These are phyloP conservation scores for Chlorella sp. DNA, from an alignment of 139 green algal genomes.

Conservation along the genomic window DNA sequence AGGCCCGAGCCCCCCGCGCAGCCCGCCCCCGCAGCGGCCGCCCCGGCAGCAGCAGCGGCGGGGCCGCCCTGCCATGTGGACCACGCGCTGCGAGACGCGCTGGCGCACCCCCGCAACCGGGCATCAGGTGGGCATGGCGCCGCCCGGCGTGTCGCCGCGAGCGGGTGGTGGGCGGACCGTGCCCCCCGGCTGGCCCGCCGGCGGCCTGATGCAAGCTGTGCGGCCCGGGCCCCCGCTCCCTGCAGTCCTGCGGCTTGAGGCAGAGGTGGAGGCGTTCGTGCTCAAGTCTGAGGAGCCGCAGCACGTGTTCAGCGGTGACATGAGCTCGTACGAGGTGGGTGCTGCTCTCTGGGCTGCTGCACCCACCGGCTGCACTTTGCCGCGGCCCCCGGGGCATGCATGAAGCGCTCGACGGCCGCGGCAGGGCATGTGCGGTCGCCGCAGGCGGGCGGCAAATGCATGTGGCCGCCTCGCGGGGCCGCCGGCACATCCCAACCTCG, in stretches of 20 bases:
- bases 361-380: neutral
- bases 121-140: too few relatives aligned
- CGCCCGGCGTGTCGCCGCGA: conserved; percentile 5
- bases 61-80: conserved; percentile 21
- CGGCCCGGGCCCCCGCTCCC: neutral
- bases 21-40: neutral
- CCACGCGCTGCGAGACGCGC: conserved; percentile 43
- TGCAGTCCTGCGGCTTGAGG: conserved; percentile 56
- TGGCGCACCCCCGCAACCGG: conserved; percentile 41
- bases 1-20: too few relatives aligned
- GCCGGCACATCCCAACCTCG: neutral
- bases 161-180: neutral
- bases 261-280: conserved; percentile 57
- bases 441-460: too few relatives aligned
- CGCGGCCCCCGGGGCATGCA: too few relatives aligned
- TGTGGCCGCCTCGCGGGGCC: too few relatives aligned
- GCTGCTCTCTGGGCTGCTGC: neutral
- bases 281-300: conserved; percentile 8
- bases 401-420: too few relatives aligned
- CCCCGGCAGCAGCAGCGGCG: neutral
- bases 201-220: neutral
- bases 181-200: neutral
- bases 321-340: conserved; percentile 55
- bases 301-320: conserved; percentile 41
- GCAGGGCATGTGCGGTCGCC: too few relatives aligned